phyloP scores from a whole-genome alignment of 2,329 filamentous ascomycete genomes.

The Leptographium flavum region DNA sequence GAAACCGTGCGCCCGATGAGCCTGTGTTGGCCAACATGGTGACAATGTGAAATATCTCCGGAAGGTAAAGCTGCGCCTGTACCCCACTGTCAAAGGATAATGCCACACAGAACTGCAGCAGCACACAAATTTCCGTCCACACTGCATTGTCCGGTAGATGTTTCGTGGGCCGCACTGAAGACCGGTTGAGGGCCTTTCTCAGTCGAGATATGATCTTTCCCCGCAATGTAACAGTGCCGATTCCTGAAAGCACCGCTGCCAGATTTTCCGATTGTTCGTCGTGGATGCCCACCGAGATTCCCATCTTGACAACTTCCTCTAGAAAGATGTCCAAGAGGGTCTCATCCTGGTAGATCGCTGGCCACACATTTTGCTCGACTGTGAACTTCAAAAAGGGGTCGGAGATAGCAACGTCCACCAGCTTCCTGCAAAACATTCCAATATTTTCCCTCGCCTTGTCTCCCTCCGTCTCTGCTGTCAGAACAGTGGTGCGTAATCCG shows the following conservation, averaged over 20 bases:
- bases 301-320: constrained; percentile 52
- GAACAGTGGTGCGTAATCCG: constrained; percentile 42
- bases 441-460: constrained; percentile 55
- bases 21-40: constrained; percentile 58
- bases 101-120: constrained; percentile 51
- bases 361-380: constrained; percentile 54
- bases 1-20: constrained; percentile 36
- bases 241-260: constrained; percentile 46
- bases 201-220: constrained; percentile 52
- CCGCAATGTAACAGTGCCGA: constrained; percentile 50
- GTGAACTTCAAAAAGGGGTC: constrained; percentile 45
- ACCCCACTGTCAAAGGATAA: constrained; percentile 54
- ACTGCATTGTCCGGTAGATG: constrained; percentile 51
- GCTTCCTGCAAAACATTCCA: constrained; percentile 46
- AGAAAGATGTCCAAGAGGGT: constrained; percentile 51
- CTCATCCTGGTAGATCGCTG: constrained; percentile 49
- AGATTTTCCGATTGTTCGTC: constrained; percentile 46
- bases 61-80: constrained; percentile 53
- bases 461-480: constrained; percentile 44
- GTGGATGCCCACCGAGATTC: constrained; percentile 39
- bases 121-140: constrained; percentile 54
- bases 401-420: constrained; percentile 49
- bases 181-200: constrained; percentile 52
- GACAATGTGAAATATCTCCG: constrained; percentile 56
- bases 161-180: constrained; percentile 51